A percentile compares a stretch with the other conserved stretches of the same genome.
phyloP scores from a whole-genome alignment of 371 early-diverging fungal genomes.

The Mortierella sp. region DNA sequence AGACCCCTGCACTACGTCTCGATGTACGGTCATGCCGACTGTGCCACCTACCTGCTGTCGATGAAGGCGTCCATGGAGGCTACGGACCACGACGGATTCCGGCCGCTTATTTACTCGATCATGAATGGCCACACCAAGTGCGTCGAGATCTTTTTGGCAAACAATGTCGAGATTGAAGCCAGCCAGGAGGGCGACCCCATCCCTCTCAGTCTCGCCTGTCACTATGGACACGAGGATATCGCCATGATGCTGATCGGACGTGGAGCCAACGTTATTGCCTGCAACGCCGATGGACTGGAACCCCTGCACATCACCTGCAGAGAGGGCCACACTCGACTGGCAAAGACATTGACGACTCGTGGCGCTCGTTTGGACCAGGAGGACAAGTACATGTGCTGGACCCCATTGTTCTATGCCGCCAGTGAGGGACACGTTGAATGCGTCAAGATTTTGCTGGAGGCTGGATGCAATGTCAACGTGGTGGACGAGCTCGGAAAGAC shows the following conservation, averaged over 20 bases:
- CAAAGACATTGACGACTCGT: slow-evolving; percentile 79
- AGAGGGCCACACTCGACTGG: slow-evolving; percentile 85
- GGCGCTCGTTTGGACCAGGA: slow-evolving; percentile 80
- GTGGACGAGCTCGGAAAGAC: slow-evolving; percentile 89
- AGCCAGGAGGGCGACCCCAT: slow-evolving; percentile 68
- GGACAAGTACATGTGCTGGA: slow-evolving; percentile 96
- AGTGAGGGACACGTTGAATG: slow-evolving; percentile 91
- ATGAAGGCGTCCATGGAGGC: slow-evolving; percentile 71
- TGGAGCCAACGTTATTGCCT: slow-evolving; percentile 75
- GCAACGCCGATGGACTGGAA: slow-evolving; percentile 82
- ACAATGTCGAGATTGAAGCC: slow-evolving; percentile 77
- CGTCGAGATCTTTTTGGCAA: slow-evolving; percentile 79
- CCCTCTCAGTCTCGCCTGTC: slow-evolving; percentile 88
- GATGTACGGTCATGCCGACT: slow-evolving; percentile 87
- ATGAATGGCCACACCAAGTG: slow-evolving; percentile 84
- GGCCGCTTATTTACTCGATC: slow-evolving; percentile 89
- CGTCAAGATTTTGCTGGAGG: slow-evolving; percentile 85
- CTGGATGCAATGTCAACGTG: slow-evolving; percentile 81
- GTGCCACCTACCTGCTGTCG: slow-evolving; percentile 76
- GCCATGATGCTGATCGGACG: slow-evolving; percentile 81
- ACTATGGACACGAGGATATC: slow-evolving; percentile 91
- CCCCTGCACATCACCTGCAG: slow-evolving; percentile 92
- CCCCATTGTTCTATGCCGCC: slow-evolving; percentile 95
- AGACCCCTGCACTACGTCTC: slow-evolving; percentile 93
- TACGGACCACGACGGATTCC: slow-evolving; percentile 91